Evolutionary conservation across 1,139 yeast species (phyloP).

Genomic region (Magnusiomyces ingens): DNA sequence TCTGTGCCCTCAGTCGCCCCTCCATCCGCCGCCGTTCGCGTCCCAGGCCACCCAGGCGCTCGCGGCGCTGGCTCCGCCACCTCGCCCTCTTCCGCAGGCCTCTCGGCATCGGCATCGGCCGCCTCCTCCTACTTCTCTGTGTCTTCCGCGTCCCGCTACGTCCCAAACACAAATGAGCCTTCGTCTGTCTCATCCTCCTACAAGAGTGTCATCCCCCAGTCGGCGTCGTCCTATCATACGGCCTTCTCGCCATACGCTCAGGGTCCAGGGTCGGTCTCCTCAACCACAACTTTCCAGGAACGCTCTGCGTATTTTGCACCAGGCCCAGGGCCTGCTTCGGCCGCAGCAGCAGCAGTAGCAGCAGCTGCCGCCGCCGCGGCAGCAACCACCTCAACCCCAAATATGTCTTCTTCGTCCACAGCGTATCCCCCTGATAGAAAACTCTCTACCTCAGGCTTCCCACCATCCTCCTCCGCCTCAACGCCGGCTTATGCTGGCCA

Average conservation of each 20-base stretch:
- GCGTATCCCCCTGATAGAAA: constrained; percentile 6
- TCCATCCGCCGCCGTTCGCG: no score
- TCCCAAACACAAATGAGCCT: constrained; percentile 29
- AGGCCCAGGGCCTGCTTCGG: no score
- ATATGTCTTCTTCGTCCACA: background rate
- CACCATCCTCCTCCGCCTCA: constrained; percentile 2
- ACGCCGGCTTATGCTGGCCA: constrained; percentile 7
- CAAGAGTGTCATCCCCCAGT: constrained; percentile 18
- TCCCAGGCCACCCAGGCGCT: no score
- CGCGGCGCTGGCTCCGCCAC: background rate
- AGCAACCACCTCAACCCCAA: background rate
- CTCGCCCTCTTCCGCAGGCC: background rate
- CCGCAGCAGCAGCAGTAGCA: no score
- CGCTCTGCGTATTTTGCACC: background rate
- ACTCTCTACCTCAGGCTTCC: constrained; percentile 2
- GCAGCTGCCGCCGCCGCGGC: no score
- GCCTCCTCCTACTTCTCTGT: constrained; percentile 14
- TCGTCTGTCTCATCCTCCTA: constrained; percentile 30
- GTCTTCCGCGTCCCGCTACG: constrained; percentile 20
- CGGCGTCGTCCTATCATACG: constrained; percentile 11
- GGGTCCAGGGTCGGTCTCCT: constrained; percentile 4
- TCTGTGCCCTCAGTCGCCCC: no score
- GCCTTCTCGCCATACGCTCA: constrained; percentile 11
- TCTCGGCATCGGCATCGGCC: constrained; percentile 7
- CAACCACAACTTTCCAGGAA: constrained; percentile 4